Conservation (phyloP, 805 yeast species). For the Pichia thaimueangensis region DNA sequence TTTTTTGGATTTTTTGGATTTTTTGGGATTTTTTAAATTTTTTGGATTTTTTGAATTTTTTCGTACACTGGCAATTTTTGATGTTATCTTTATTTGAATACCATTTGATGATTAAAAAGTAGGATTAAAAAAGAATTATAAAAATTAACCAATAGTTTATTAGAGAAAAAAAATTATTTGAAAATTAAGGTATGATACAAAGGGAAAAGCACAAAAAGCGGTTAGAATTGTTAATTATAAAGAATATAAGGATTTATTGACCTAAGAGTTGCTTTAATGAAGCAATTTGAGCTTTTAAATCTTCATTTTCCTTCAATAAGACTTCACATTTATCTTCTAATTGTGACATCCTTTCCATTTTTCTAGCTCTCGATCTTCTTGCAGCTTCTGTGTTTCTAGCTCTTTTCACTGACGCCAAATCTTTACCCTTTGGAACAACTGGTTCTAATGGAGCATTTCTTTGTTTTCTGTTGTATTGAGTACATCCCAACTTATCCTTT, state of each 20-base stretch:
- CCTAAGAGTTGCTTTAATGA: slow-evolving; percentile 41
- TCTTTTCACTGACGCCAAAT: slow-evolving; percentile 74
- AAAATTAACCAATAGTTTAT: background rate
- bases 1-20: too few relatives aligned
- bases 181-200: background rate
- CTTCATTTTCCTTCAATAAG: slow-evolving; percentile 51
- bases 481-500: slow-evolving; percentile 68
- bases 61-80: background rate
- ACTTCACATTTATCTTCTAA: slow-evolving; percentile 72
- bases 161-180: background rate
- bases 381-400: slow-evolving; percentile 99
- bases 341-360: slow-evolving; percentile 80
- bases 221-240: background rate
- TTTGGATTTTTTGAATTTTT: too few relatives aligned
- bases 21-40: too few relatives aligned
- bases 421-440: slow-evolving; percentile 50
- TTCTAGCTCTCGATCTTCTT: slow-evolving; percentile 88
- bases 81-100: too few relatives aligned
- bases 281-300: slow-evolving; percentile 56
- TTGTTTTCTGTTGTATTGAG: slow-evolving; percentile 72
- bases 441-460: slow-evolving; percentile 69
- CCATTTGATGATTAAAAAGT: too few relatives aligned
- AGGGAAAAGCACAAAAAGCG: background rate
- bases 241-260: background rate
- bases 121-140: too few relatives aligned